Base-by-base conservation (phyloP, 2,329 filamentous ascomycete genomes). In the Neonectria hederae region DNA sequence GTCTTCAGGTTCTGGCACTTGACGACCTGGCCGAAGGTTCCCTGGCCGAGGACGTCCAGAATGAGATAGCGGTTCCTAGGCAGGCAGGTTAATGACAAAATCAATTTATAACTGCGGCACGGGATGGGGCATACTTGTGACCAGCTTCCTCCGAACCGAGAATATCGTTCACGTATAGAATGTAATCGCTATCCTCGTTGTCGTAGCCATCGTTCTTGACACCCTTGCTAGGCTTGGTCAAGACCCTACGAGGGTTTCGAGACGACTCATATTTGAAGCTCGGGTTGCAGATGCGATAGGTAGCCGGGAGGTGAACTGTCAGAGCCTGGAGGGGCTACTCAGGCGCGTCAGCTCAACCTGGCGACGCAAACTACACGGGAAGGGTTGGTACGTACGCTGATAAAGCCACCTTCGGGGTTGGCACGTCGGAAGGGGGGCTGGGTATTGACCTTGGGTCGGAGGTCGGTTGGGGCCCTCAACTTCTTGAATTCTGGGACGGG, bases 1-100 rank as follows among this genome's bases (percentile, higher is more conserved):
- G 96, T 98, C 82, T 97, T 97, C 73, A 99, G 81, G 74, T 99
- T 99, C 79, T 99, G 96, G 77, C 96, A 99, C 80, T 99, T 99
- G 65, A 99, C 96, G 32, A 99, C 96, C 81, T 99, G 96, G 8
- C 96, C 96, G 77, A 99, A 99, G 0, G 96, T 99, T 60, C 96
- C 96, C 79, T 99, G 96, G 21, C 96, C 96, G 58, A 99, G 86
- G 30, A 99, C 96, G 80, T 99, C 96, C 58, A 99, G 86, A 74
- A 99, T 99, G 67, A 98, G 87, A 77, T 99, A 99, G 55, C 96
- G 91, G 75, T 98, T 98, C 79, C 91, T 94, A n/a, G 28, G 19
- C 10, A 59, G 55, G 54, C 35, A 49, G 14, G 52, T 65, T 19
- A 66, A 61, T 28, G 49, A 63, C 11, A 13, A 22, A 17, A 51